Base-by-base conservation (phyloP, 108 stramenopile species). In the Fragilariopsis cylindrus region DNA sequence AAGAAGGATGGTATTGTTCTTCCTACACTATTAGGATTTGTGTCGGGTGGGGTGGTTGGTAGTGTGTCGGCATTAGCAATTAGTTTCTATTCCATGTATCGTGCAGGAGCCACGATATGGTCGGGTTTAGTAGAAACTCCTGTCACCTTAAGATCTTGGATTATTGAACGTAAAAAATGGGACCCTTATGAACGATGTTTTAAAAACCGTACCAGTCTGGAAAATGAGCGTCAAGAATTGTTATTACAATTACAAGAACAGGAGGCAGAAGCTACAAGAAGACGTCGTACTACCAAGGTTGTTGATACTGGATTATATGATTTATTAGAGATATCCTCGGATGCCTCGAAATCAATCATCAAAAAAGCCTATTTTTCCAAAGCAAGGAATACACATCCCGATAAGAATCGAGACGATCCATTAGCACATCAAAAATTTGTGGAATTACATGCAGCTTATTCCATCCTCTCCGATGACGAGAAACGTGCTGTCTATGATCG, bases 341-440 rank as follows among this genome's bases (percentile, higher is more conserved):
- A 82, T 68, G 88, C 90, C 4, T 48, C 72, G 7, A 73, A 76
- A 57, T 77, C 73, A 7, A 80, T 82, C 43, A 94, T 96, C 65
- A 92, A 91, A 67, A 90, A 88, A 66, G 88, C 87, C 3, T 96
- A 96, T 81, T 90, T 87, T 76, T 73, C 78, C 45, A 57, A 80
- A 21, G 94, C 92, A 30, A 75, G 90, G 19, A 91, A 92, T 65
- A 87, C 65, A 53, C 92, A 94, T 70, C 92, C 92, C 6, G 92
- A 91, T 57, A 89, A 88, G 76, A 82, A 84, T 65, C 80, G 75
- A 42, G 92, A 82, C 52, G 87, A 89, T 71, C 86, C 89, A 13
- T 76, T 90, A 45, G 89, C 87, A 40, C 77, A 77, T 7, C 67
- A 76, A 7, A 85, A 83, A 68, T 94, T 94, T 74, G 90, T 90